Evolutionary conservation across 257 asterid species (phyloP).

Genomic region (Forsythia viridissima): DNA sequence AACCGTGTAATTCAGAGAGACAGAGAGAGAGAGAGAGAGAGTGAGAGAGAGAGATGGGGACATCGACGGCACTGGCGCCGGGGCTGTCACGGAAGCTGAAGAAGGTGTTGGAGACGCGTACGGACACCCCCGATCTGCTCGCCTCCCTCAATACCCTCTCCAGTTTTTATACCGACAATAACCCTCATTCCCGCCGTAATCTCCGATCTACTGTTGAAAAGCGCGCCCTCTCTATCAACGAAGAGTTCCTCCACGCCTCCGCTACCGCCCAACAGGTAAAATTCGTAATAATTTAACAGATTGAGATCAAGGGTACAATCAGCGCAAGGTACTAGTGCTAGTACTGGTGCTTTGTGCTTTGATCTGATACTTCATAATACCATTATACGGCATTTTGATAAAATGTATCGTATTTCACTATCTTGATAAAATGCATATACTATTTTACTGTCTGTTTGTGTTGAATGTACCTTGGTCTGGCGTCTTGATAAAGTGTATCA

Average conservation of each 20-base stretch:
- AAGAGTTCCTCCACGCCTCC: conserved; percentile 83
- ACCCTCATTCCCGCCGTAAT: conserved; percentile 80
- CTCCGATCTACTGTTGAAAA: conserved; percentile 96
- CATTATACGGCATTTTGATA: not conserved
- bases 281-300: not conserved
- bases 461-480: not conserved
- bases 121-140: conserved; percentile 80
- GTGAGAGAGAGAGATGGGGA: conserved; percentile 54
- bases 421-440: not conserved
- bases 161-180: conserved; percentile 72
- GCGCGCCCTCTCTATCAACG: conserved; percentile 85
- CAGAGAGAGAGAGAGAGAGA: conserved; percentile 24
- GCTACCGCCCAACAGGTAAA: conserved; percentile 79
- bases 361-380: not conserved
- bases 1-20: conserved; percentile 3
- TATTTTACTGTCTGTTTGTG: not conserved
- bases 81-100: conserved; percentile 98
- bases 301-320: not conserved
- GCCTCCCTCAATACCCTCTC: conserved; percentile 92
- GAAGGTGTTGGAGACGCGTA: conserved; percentile 95
- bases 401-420: not conserved
- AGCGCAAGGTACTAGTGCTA: not conserved
- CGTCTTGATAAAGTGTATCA: not conserved
- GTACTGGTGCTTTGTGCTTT: not conserved
- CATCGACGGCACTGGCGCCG: conserved; percentile 95